Percentiles rank a stretch among this genome's conserved stretches.
phyloP scores from a whole-genome alignment of 768 basidiomycete species.

The Amanita thiersii region DNA sequence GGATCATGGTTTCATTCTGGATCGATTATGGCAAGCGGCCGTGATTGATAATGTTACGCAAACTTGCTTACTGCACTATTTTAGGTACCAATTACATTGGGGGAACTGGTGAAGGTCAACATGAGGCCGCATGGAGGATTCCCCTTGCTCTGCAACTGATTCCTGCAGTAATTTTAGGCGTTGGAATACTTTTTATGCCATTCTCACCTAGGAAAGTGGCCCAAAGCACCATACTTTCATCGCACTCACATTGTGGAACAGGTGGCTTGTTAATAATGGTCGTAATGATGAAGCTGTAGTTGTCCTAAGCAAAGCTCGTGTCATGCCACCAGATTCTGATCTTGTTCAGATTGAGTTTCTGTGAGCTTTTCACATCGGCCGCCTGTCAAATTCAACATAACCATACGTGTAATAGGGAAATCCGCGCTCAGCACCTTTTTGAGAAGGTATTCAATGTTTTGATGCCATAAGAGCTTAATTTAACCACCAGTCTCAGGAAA shows the following conservation, averaged over 20 bases:
- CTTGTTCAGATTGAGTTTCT: constrained; percentile 69
- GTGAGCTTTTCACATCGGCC: constrained; percentile 28
- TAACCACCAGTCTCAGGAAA: too few relatives aligned
- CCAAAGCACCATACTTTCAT: background rate
- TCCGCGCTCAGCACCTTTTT: constrained; percentile 66
- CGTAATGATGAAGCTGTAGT: constrained; percentile 66
- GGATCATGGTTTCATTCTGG: constrained; percentile 62
- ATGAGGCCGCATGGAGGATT: constrained; percentile 68
- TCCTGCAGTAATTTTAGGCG: constrained; percentile 62
- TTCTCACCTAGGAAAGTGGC: constrained; percentile 57
- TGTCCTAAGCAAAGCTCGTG: constrained; percentile 54
- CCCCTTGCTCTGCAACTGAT: constrained; percentile 69
- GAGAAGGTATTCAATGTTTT: too few relatives aligned
- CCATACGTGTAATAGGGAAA: constrained; percentile 41
- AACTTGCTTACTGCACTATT: constrained; percentile 25
- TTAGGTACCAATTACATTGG: constrained; percentile 62
- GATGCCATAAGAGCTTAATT: too few relatives aligned
- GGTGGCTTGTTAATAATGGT: constrained; percentile 74
- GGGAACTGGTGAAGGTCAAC: constrained; percentile 47
- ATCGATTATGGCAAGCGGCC: constrained; percentile 35
- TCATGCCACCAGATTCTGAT: constrained; percentile 46
- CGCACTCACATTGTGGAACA: constrained; percentile 13
- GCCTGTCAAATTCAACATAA: background rate
- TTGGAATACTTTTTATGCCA: constrained; percentile 71
- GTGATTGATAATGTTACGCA: constrained; percentile 31